Evolutionary conservation across 2,329 filamentous ascomycete species (phyloP), one percentile per base, ranked within the genome.

Genomic region (Grosmannia huntii): DNA sequence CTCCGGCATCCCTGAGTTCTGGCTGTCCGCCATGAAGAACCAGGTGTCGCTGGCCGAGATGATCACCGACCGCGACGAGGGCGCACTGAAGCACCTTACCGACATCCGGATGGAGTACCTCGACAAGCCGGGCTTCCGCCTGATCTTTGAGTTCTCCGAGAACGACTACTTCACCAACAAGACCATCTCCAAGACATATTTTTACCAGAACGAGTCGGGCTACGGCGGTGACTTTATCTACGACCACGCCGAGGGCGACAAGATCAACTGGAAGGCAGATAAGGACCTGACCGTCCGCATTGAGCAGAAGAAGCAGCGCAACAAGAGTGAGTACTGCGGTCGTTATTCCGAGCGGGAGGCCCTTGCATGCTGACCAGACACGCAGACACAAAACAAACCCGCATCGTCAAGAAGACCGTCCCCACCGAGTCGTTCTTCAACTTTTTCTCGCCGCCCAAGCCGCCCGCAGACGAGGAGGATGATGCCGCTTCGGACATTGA

Each of bases 1-100:
- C 64, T 79, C 84, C 68, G 94, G 94, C 73, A 96, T 99, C 63
- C 94, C 94, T 63, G 94, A 99, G 76, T 99, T 99, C 82, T 99
- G 94, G 94, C 81, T 99, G 55, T 96, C 92, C 62, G 92, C 95
- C 66, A 97, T 99, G 92, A 99, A 99, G 83, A 99, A 99, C 80
- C 92, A 96, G 73, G 84, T 94, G 68, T 95, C 91, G 33, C 85
- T 99, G 59, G 90, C 92, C 59, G 95, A 99, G 76, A 96, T 96
- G 84, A 96, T 99, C 72, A 99, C 94, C 68, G 94, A 97, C 68
- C 88, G 90, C 64, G 94, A 99, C 70, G 94, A 99, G 82, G 85
- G 83, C 65, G 94, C 91, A 57, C 85, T 99, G 60, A 95, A 95
- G 77, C 81, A 86, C 69, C 80, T 99, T 59, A 86, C 82, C 65